Base-by-base conservation (phyloP, 768 basidiomycete species). In the Mycena polygramma region DNA sequence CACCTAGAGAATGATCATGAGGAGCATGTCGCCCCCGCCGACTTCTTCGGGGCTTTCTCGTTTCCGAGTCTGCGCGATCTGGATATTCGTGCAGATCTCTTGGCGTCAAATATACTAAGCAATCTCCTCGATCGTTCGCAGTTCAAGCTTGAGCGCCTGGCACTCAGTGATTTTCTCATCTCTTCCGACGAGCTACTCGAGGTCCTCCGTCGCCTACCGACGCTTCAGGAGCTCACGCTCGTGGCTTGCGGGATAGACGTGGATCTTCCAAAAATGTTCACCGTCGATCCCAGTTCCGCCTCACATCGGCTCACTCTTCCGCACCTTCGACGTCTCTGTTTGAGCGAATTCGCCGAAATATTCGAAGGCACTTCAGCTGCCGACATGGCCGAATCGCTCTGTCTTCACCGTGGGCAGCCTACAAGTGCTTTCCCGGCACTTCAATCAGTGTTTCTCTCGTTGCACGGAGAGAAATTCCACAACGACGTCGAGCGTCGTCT, bases 1-100 rank as follows among this genome's bases (percentile, higher is more conserved):
- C 9, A 52, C 8, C 10, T 30, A 3, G 51, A 8, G 9, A 30
- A 6, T 19, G 51, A 52, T 4, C n/a, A n/a, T n/a, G n/a, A n/a
- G n/a, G 45, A 46, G 4, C 6, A 26, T 22, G 22, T 24, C 4
- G n/a, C 15, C 11, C 51, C 51, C 9, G 22, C 2, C 15, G 8
- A 9, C 7, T 52, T 52, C 19, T 52, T 52, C 26, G 10, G 24
- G 8, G 51, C 51, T 6, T 52, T 52, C 51, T 52, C 51, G 51
- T 52, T 52, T 52, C 51, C 51, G 19, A 52, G 24, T 52, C 51
- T 52, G 8, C 51, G 51, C 51, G 51, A 22, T 24, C 22, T 52
- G 22, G 26, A 24, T 9, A 1, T 52, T 30, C 51, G 15, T 11
- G 51, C 22, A 8, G 22, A 24, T 13, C 6, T 5, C n/a, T 52